phyloP scores from a whole-genome alignment of 2,329 filamentous ascomycete genomes.

The Fusarium circinatum region DNA sequence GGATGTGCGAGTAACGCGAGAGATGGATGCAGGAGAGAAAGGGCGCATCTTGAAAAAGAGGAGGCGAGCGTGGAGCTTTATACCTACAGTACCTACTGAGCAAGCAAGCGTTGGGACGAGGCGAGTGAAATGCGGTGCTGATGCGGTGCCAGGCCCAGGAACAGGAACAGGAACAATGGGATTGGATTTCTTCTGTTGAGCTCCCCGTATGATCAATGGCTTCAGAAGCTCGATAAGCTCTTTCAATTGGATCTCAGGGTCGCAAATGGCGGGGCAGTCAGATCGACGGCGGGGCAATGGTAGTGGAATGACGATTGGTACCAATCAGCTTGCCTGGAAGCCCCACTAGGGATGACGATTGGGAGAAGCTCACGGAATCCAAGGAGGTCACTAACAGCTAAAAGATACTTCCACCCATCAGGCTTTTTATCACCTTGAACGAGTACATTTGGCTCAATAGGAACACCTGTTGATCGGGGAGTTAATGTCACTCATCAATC shows the following conservation, averaged over 20 bases:
- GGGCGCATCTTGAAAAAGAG: slow-evolving; percentile 26
- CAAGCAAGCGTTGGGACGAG: background rate
- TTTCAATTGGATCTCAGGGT: slow-evolving; percentile 35
- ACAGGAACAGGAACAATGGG: slow-evolving; percentile 13
- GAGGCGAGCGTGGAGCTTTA: slow-evolving; percentile 36
- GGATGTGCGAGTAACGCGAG: slow-evolving; percentile 27
- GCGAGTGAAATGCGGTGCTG: slow-evolving; percentile 20
- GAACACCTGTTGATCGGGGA: slow-evolving; percentile 3
- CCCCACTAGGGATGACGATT: slow-evolving; percentile 44
- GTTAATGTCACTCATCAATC: background rate
- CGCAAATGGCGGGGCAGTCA: slow-evolving; percentile 42
- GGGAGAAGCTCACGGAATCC: slow-evolving; percentile 41
- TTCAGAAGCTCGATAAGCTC: slow-evolving; percentile 36
- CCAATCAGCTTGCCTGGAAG: slow-evolving; percentile 35
- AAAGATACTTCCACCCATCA: slow-evolving; percentile 23
- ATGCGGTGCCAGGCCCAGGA: slow-evolving; percentile 18
- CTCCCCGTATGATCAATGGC: slow-evolving; percentile 35
- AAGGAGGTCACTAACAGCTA: background rate
- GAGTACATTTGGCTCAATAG: background rate
- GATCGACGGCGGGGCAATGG: slow-evolving; percentile 45
- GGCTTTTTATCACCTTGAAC: background rate
- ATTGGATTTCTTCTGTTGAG: slow-evolving; percentile 32
- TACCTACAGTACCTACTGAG: slow-evolving; percentile 12
- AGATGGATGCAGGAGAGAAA: slow-evolving; percentile 36
- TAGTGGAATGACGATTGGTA: slow-evolving; percentile 35